Evolutionary conservation across 352 stramenopile genomes (phyloP), one percentile per base, ranked within the genome.

Genomic region (Globisporangium apiculatum): DNA sequence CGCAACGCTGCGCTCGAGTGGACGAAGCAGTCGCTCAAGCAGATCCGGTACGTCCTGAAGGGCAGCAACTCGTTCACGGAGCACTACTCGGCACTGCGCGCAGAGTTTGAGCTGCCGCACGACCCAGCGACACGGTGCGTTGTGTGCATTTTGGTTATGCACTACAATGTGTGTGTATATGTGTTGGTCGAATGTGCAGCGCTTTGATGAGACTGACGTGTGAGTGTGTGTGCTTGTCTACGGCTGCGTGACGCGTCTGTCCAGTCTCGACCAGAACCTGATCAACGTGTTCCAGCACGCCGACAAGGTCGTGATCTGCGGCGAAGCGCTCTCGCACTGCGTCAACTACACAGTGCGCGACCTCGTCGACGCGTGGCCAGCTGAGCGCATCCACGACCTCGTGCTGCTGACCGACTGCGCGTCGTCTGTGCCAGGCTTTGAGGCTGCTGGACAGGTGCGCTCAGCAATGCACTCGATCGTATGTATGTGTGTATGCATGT

Each of bases 301-400:
- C 4, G 79, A 89, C 68, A 79, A 82, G 53, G 80, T 99, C 2
- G 61, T 97, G 12, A 74, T 99, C 41, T 97, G 90, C 55, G 96
- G 96, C 31, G 92, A 99, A 69, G 95, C 96, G 7, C 75, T 96
- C 60, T 98, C 89, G 45, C 96, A 99, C 70, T 99, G 96, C 73
- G 95, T 99, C 37, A 98, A 99, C 69, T 98, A 97, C 74, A 98
- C 95, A 0, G 70, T 97, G 8, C 76, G 94, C 15, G 94, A 98
- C 62, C 79, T 99, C 45, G 74, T 96, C 0, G 68, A 81, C 18
- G 64, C 83, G 31, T 98, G 88, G 90, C 80, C 89, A 1, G 69
- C 68, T 35, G 71, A 90, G 8, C 72, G 91, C n/a, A 55, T 72
- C 11, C 48, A 64, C 7, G 73, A 94, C 65, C 58, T 96, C 42